phyloP scores from a whole-genome alignment of 441 rosid species.

The Corymbia citriodora region DNA sequence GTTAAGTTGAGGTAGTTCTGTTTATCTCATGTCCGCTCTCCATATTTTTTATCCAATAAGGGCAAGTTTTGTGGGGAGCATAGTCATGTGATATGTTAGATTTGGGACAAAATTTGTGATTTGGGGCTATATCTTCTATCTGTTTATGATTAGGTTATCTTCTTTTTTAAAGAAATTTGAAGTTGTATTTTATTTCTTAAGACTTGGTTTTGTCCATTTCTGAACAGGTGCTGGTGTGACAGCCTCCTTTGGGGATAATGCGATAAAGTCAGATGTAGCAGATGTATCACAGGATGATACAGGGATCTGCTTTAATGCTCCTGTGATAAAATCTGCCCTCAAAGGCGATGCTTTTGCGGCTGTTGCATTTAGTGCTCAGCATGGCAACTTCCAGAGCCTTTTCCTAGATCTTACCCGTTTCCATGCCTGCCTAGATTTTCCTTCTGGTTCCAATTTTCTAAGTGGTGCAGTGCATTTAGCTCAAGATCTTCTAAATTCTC shows the following conservation, averaged over 20 bases:
- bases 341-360: constrained; percentile 71
- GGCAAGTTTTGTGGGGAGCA: background rate
- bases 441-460: constrained; percentile 67
- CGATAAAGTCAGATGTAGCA: constrained; percentile 28
- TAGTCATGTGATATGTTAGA: background rate
- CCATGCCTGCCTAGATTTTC: constrained; percentile 68
- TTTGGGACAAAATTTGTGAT: background rate
- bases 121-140: background rate
- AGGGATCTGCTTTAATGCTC: constrained; percentile 40
- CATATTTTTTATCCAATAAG: background rate
- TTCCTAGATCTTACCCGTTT: constrained; percentile 78
- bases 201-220: background rate
- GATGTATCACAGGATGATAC: constrained; percentile 22
- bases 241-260: constrained; percentile 58
- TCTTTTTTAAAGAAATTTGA: background rate
- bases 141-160: background rate
- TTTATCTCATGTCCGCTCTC: background rate
- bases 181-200: background rate
- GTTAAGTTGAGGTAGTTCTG: background rate
- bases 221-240: constrained; percentile 59
- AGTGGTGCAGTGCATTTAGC: constrained; percentile 51
- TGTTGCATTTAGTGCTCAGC: constrained; percentile 69
- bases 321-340: constrained; percentile 50
- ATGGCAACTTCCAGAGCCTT: constrained; percentile 72
- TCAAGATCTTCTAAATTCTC: constrained; percentile 59